Conservation (phyloP, 2,329 filamentous ascomycete species). For the Aureobasidium mangrovei region DNA sequence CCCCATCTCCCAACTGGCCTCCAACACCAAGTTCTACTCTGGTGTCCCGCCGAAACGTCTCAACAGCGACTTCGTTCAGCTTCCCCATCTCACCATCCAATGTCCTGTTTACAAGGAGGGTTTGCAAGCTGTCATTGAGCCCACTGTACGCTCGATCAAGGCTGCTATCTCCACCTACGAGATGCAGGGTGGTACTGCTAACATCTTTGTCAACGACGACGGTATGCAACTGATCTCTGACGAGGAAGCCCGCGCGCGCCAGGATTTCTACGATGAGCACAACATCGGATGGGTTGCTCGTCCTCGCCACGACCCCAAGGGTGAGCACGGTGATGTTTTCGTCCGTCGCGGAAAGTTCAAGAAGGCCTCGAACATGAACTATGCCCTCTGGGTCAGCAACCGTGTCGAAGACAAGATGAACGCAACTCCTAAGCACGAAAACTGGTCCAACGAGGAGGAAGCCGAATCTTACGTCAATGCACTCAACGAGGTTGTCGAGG, state of each 20-base stretch:
- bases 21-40: constrained; percentile 40
- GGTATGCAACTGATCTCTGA: constrained; percentile 53
- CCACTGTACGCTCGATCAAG: constrained; percentile 31
- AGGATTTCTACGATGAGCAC: constrained; percentile 43
- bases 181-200: constrained; percentile 54
- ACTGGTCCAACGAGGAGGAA: constrained; percentile 63
- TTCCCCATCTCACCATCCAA: constrained; percentile 49
- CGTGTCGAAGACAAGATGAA: constrained; percentile 61
- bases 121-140: constrained; percentile 31
- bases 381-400: constrained; percentile 53
- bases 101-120: constrained; percentile 37
- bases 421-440: constrained; percentile 45
- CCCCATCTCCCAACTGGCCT: constrained; percentile 35
- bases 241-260: constrained; percentile 35
- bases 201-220: constrained; percentile 61
- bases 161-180: constrained; percentile 43
- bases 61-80: constrained; percentile 25
- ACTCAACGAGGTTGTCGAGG: constrained; percentile 57
- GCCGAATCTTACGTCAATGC: constrained; percentile 54
- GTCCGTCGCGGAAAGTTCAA: constrained; percentile 58
- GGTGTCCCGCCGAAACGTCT: constrained; percentile 33
- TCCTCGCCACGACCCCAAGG: constrained; percentile 44
- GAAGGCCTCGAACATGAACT: constrained; percentile 69
- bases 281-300: constrained; percentile 43
- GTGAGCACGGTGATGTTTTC: constrained; percentile 42